A percentile compares a stretch with the other conserved stretches of the same genome.
These are phyloP conservation scores for Cyclotella distinguenda DNA, from an alignment of 108 stramenopile species.

Conservation along the genomic window DNA sequence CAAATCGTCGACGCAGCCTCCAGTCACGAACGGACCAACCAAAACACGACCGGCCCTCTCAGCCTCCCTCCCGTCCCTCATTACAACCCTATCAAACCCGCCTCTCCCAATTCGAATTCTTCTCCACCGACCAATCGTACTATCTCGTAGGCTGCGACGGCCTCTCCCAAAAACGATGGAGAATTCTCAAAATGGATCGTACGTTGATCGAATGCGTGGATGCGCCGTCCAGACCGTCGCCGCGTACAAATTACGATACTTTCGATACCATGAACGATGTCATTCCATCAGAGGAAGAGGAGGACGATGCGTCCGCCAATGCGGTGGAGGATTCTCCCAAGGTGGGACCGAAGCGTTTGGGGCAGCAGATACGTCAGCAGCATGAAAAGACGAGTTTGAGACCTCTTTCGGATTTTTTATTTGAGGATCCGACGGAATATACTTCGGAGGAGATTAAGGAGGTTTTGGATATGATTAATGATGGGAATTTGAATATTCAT, in stretches of 20 bases:
- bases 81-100: slow-evolving; percentile 11
- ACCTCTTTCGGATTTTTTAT: slow-evolving; percentile 67
- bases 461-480: slow-evolving; percentile 87
- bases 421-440: slow-evolving; percentile 83
- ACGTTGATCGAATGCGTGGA: slow-evolving; percentile 69
- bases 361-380: slow-evolving; percentile 8
- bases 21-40: neutral
- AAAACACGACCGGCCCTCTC: neutral
- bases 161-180: neutral
- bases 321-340: neutral
- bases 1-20: neutral
- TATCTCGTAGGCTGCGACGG: slow-evolving; percentile 10
- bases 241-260: neutral
- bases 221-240: slow-evolving; percentile 31
- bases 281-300: slow-evolving; percentile 2
- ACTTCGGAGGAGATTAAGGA: slow-evolving; percentile 77
- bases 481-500: slow-evolving; percentile 71
- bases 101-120: slow-evolving; percentile 17
- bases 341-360: slow-evolving; percentile 15
- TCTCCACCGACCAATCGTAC: slow-evolving; percentile 17
- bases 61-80: neutral
- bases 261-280: neutral
- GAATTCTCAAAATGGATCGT: slow-evolving; percentile 71
- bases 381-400: slow-evolving; percentile 33
- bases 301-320: neutral